Base-by-base conservation (phyloP, 2,329 filamentous ascomycete species). In the Lachnellula arida region DNA sequence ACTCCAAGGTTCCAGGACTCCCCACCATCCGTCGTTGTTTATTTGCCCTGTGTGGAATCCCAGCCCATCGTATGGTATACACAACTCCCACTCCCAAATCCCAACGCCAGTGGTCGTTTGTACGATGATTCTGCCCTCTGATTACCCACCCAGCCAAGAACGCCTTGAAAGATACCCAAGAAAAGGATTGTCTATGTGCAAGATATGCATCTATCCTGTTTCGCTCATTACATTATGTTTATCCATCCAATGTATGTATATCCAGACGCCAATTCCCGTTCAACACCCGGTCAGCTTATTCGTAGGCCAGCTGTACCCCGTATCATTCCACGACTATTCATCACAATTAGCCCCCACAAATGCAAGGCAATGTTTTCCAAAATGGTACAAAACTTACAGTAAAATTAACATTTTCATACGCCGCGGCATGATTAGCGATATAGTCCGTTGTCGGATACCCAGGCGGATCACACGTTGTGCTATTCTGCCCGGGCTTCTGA, bases 371-470 rank as follows among this genome's bases (percentile, higher is more conserved):
- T 5, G 12, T 2, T 5, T 47, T 46, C 35, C 7, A 42, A 2
- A n/a, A 39, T 15, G 14, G 37, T 14, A 39, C 14, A 40, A 48
- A 49, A 72, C 76, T 71, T 64, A 77, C 76, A 11, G 79, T 81
- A 1, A 75, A 60, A 61, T 82, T 81, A 0, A 73, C 70, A 63
- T 89, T 88, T 34, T 72, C 70, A 65, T 88, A 89, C 2, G 83
- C 78, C 51, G 78, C 74, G 2, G 76, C 75, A 67, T 89, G 86
- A 1, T 78, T 72, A 50, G 72, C 73, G 66, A 89, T 89, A 69
- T 89, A 89, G 2, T 78, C 68, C 0, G 85, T 89, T 0, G 86
- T 89, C 51, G 81, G 79, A 67, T 83, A 88, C 0, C 81, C 79
- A 1, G 74, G 74, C 7, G 79, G 80, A 66, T 82, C 80, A 65